Evolutionary conservation across 768 basidiomycete species (phyloP), one percentile per base, ranked within the genome.

Genomic region (Leccinum aurantiacum): DNA sequence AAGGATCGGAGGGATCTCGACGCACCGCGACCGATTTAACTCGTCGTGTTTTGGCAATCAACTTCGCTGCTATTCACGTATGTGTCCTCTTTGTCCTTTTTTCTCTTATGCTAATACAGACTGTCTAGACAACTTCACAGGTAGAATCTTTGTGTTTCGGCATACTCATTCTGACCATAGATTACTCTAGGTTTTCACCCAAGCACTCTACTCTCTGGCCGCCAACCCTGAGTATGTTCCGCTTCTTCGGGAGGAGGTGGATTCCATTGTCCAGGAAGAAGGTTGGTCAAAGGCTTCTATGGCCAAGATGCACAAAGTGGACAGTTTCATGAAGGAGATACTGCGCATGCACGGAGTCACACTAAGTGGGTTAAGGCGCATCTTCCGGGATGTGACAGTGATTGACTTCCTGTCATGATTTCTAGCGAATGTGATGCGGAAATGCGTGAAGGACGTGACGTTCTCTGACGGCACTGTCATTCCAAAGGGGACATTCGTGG

Each of bases 391-490:
- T 2, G 24, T 2, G 31, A 19, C 46, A 22, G 4, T 4, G 11
- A 15, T 37, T 44, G 13, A 53, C 27, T 3, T 1, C 31, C 15
- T 22, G 6, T 49, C 13, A 15, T 11, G 10, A n/a, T 46, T 17
- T 9, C 19, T 14, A 67, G 66, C 59, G 38, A 57, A 24, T 25
- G 22, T 67, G 44, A 4, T 31, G 8, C 62, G 60, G 25, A 67
- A 57, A 35, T 47, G 59, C 15, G 19, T 61, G 57, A 67, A 53
- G 17, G 62, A 67, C 7, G 19, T 59, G 13, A 67, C 60, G 0
- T 69, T 80, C 54, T 73, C 77, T 0, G 75, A 79, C 50, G 79
- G 77, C 13, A 78, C 76, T 0, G 57, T 73, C 25, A 60, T 78
- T 13, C 78, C 78, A 1, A 63, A 68, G 31, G 78, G 75, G 9